Conservation (phyloP, 352 stramenopile genomes). For the Phytophthora brassicae region DNA sequence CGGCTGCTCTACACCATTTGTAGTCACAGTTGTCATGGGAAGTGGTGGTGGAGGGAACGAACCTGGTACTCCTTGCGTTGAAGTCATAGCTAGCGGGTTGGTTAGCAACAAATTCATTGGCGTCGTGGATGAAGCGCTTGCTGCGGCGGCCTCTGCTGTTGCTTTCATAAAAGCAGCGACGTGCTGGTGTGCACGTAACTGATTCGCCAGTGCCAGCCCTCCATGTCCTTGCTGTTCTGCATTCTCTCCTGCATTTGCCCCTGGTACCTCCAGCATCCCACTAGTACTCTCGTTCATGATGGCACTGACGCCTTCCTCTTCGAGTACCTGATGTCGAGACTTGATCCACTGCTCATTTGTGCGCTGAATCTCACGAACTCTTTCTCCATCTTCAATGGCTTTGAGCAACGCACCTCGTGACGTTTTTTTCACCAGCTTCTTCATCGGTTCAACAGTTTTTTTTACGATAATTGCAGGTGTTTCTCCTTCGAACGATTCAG, state of each 20-base stretch:
- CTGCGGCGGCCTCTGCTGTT: constrained; percentile 9
- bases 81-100: constrained; percentile 23
- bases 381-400: constrained; percentile 58
- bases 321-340: constrained; percentile 52
- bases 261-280: constrained; percentile 39
- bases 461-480: background rate
- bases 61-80: constrained; percentile 9
- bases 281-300: constrained; percentile 42
- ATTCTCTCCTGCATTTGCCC: constrained; percentile 9
- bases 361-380: constrained; percentile 50
- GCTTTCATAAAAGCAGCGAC: constrained; percentile 31
- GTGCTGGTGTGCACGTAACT: constrained; percentile 35
- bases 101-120: constrained; percentile 24
- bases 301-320: constrained; percentile 62
- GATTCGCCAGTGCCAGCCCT: constrained; percentile 32
- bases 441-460: background rate
- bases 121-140: background rate
- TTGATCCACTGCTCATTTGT: constrained; percentile 67
- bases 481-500: constrained; percentile 10
- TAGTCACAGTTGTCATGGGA: background rate
- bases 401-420: constrained; percentile 43
- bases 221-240: constrained; percentile 18
- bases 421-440: constrained; percentile 9
- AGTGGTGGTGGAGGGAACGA: constrained; percentile 5
- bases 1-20: constrained; percentile 3